Percentiles rank a stretch among this genome's conserved stretches.
phyloP scores from a whole-genome alignment of 78 protist genomes.

The Guillardia theta region DNA sequence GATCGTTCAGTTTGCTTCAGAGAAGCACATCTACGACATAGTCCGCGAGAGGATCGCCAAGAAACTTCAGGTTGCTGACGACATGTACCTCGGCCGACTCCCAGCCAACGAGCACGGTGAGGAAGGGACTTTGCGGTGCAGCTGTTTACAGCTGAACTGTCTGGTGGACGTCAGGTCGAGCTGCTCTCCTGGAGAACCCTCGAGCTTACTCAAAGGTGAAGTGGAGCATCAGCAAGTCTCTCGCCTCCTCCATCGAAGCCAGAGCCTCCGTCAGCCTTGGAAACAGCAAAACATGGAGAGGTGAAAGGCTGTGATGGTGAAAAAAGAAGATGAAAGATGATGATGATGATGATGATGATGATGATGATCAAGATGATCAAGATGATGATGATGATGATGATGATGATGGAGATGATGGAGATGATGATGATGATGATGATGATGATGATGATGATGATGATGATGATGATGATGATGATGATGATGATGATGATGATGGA shows the following conservation, averaged over 20 bases:
- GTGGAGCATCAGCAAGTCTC: not conserved
- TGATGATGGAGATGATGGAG: not conserved
- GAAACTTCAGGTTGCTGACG: too few species aligned
- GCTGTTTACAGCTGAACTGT: too few species aligned
- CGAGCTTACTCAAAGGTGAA: not conserved
- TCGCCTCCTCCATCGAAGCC: not conserved
- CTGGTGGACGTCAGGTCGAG: not conserved
- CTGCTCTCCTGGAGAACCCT: not conserved
- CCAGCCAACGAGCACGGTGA: too few species aligned
- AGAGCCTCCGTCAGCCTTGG: not conserved
- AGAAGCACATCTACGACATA: not conserved
- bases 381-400: not conserved
- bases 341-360: not conserved
- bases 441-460: not conserved
- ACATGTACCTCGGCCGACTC: too few species aligned
- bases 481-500: not conserved
- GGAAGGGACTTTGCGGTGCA: too few species aligned
- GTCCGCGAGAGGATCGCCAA: not conserved
- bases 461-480: not conserved
- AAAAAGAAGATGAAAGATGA: too few species aligned
- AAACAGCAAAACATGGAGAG: not conserved
- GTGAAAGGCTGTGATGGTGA: too few species aligned
- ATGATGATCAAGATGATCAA: not conserved
- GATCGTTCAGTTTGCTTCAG: not conserved
- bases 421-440: not conserved